Percentiles rank a stretch among this genome's conserved stretches.
Conservation (phyloP, 225 moss, liverwort and hornwort species). For the Straminergon stramineum region DNA sequence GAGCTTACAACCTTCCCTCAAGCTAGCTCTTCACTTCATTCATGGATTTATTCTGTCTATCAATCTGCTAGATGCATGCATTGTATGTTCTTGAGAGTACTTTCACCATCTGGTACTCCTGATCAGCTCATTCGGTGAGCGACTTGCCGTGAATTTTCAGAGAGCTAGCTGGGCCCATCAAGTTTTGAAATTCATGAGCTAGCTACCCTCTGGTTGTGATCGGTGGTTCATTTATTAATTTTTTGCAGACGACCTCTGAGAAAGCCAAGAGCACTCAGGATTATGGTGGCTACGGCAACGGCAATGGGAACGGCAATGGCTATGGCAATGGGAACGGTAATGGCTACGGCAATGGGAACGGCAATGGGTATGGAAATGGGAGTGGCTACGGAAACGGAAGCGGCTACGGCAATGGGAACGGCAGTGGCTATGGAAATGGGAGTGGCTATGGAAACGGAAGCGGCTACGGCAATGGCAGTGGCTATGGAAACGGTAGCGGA, state of each 20-base stretch:
- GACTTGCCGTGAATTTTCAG: background rate
- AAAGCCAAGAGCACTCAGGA: conserved; percentile 2
- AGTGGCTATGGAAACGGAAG: background rate
- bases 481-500: background rate
- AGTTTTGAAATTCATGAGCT: background rate
- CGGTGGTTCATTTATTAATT: no score
- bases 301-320: rapidly evolving
- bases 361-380: background rate
- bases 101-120: background rate
- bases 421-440: background rate
- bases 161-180: background rate
- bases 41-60: background rate
- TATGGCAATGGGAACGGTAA: rapidly evolving
- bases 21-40: background rate
- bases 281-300: background rate
- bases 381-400: background rate
- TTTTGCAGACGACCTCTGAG: background rate
- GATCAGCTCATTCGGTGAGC: background rate
- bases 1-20: background rate
- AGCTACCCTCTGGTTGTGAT: background rate
- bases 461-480: background rate
- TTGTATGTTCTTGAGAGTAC: background rate
- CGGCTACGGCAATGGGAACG: background rate
- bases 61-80: background rate
- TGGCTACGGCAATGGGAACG: background rate